Base-by-base conservation (phyloP, 163 green algal species). In the Volvox carteri region DNA sequence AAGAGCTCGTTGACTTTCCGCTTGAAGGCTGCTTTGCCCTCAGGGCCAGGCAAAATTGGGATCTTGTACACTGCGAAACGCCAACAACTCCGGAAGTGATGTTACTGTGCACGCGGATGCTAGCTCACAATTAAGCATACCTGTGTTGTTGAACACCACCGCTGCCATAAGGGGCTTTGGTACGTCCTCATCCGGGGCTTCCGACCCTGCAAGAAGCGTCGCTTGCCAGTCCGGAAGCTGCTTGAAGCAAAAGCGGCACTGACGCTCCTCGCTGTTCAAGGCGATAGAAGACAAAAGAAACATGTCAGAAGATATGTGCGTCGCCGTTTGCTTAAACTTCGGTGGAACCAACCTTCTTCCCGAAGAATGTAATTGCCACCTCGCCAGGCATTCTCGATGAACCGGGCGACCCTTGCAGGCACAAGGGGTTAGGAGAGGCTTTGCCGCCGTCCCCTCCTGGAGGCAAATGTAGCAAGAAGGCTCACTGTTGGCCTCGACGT, bases 21-120 rank as follows among this genome's bases (percentile, higher is more conserved):
- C 81, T 87, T 87, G 65, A 87, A 87, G n/a, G 68, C 81, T 0
- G 81, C 81, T 46, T 87, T 87, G 81, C 81, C 81, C 48, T 78
- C 62, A 25, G 81, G 81, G 9, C 81, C 81, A 11, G 81, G 81
- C 23, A 87, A 35, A 37, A 87, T 87, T 8, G 81, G 81, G 19
- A 87, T 41, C 48, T 78, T 86, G 60, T 86, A 78, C 4, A 86
- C 79, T 70, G 44, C 30, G 54, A 85, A 41, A 75, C 65, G 65
- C 65, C 65, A 48, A 28, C 65, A 44, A 75, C 48, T 48, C 67
- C 67, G 67, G 8, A 50, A 76, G 14, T 37, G 33, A 7, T 72
- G 60, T 23, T 39, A 19, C 2, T 19, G 3, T 23, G 28, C 54
- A 72, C 35, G 60, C 18, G n/a, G 60, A 23, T 23, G 28, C 28